These are phyloP conservation scores for Bombardia bombarda DNA, from an alignment of 495 filamentous ascomycete species.

Conservation along the genomic window DNA sequence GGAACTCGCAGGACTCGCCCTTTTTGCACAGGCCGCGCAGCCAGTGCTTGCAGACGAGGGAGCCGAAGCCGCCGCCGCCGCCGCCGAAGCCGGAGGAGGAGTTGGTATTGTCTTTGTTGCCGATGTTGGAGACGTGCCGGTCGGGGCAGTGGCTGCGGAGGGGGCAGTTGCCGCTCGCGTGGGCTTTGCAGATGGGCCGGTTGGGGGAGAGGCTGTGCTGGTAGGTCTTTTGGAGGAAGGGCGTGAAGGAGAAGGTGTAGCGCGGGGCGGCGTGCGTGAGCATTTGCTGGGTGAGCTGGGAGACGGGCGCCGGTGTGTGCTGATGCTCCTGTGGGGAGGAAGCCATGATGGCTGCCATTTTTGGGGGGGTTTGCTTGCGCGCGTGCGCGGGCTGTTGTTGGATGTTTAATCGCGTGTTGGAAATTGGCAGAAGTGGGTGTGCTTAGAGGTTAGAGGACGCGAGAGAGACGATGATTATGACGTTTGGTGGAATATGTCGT, in stretches of 20 bases:
- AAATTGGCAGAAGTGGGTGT: too few relatives aligned
- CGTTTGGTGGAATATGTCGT: too few relatives aligned
- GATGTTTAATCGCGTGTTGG: too few relatives aligned
- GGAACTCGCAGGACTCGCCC: constrained; percentile 87
- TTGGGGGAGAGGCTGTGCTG: constrained; percentile 66
- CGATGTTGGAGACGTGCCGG: constrained; percentile 21
- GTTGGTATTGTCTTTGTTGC: not conserved
- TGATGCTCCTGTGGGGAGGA: not conserved
- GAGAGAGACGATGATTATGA: too few relatives aligned
- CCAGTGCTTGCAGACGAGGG: constrained; percentile 96
- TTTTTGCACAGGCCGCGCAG: constrained; percentile 96
- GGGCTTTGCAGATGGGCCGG: constrained; percentile 73
- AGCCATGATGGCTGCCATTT: not conserved
- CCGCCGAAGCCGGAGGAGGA: constrained; percentile 1
- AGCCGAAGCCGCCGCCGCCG: constrained; percentile 42
- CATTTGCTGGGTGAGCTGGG: not conserved
- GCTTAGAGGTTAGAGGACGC: too few relatives aligned
- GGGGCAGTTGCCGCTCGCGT: constrained; percentile 66
- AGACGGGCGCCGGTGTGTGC: not conserved
- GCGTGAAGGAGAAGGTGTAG: constrained; percentile 66
- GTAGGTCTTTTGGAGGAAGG: constrained; percentile 65
- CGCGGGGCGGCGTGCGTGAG: constrained; percentile 44
- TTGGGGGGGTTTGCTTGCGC: not conserved
- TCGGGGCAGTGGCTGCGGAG: constrained; percentile 69
- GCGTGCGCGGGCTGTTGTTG: too few relatives aligned